Conservation (phyloP, 2,329 filamentous ascomycete genomes). For the Rhytidhysteron rufulum region DNA sequence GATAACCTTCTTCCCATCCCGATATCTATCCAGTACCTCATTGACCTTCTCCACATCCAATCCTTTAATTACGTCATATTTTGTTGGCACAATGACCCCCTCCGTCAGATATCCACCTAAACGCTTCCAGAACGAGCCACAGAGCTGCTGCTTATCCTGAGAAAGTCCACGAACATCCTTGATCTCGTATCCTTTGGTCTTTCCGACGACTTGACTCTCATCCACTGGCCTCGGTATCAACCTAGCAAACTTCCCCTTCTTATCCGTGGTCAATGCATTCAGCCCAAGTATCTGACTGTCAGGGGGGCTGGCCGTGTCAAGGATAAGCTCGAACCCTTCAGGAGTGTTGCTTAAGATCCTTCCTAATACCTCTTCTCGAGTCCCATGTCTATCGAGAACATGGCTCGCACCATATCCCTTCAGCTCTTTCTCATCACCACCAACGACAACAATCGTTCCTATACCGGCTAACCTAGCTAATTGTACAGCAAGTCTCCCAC, state of each 20-base stretch:
- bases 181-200: conserved; percentile 31
- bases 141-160: conserved; percentile 23
- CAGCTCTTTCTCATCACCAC: conserved; percentile 28
- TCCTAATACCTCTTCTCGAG: conserved; percentile 23
- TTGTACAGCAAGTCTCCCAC: conserved; percentile 31
- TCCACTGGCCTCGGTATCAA: conserved; percentile 20
- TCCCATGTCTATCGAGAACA: conserved; percentile 38
- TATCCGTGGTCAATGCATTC: conserved; percentile 32
- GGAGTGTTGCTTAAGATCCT: conserved; percentile 35
- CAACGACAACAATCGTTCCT: conserved; percentile 38
- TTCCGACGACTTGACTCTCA: conserved; percentile 22
- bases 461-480: conserved; percentile 35
- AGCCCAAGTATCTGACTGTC: conserved; percentile 26
- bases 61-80: conserved; percentile 30
- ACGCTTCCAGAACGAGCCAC: conserved; percentile 27
- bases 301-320: conserved; percentile 30
- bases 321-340: conserved; percentile 39
- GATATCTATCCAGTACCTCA: conserved; percentile 36
- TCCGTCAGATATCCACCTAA: conserved; percentile 25
- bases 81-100: conserved; percentile 27
- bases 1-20: conserved; percentile 24
- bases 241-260: conserved; percentile 32
- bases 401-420: conserved; percentile 38
- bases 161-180: conserved; percentile 22
- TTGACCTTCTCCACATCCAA: conserved; percentile 34